Evolutionary conservation across 768 basidiomycete genomes (phyloP), one percentile per base, ranked within the genome.

Genomic region (Suillus fuscotomentosus): DNA sequence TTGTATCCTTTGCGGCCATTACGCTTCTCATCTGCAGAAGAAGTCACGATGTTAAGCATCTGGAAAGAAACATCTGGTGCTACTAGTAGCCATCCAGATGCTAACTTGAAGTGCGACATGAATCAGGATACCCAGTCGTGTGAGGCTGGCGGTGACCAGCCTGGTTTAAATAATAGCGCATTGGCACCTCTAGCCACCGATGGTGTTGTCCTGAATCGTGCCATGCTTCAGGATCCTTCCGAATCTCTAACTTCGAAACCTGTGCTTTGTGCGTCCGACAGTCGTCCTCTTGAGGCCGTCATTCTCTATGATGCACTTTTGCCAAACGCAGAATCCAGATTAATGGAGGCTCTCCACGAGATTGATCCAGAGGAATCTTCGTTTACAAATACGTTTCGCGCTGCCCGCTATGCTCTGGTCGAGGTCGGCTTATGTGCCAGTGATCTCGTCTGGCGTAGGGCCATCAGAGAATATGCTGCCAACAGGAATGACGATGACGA

Each of bases 371-470:
- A 72, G 31, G 80, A 80, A 57, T 57, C 69, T 7, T 65, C 80
- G 38, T 80, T 80, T 64, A 73, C 67, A 51, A 78, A 76, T 42
- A 73, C 85, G 48, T 84, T 86, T 70, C 77, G 71, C 50, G 77
- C 81, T 34, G 84, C 87, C 13, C 80, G 78, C 22, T 72, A 76
- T 67, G 81, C 81, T 22, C 73, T 83, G 42, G 70, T 73, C 34
- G 85, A 90, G 70, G 71, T 93, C 38, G 92, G 92, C 8, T 68
- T 82, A 43, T 92, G 88, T 67, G 91, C 88, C 56, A 80, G 87
- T 43, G 89, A 92, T 68, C 76, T 91, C 42, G 77, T 89, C 57
- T 93, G 89, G 91, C 81, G 87, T 66, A 82, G 81, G 50, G 82
- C 82, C 24, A 67, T 84, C 54, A 82, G 78, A 65, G 80, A 82